Conservation (phyloP, 257 asterid genomes). For the Knoxia roxburghii region DNA sequence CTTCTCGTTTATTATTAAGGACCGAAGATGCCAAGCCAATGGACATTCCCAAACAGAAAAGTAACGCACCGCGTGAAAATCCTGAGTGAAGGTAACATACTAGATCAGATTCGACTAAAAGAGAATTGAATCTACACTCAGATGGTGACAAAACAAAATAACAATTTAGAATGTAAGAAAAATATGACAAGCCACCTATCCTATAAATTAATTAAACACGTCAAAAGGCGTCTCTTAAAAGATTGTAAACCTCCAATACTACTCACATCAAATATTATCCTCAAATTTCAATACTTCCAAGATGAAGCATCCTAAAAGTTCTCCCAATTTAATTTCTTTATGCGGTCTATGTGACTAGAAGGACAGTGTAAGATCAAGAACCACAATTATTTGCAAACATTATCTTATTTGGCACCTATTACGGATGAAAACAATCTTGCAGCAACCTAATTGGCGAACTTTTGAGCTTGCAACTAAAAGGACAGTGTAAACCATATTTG, state of each 20-base stretch:
- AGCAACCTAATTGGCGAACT: background rate
- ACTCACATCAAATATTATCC: background rate
- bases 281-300: background rate
- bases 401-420: background rate
- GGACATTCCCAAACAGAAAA: conserved; percentile 64
- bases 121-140: background rate
- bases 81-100: conserved; percentile 48
- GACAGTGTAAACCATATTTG: background rate
- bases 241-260: background rate
- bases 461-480: background rate
- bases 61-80: conserved; percentile 34
- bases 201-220: background rate
- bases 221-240: background rate
- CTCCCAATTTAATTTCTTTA: background rate
- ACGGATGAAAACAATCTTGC: background rate
- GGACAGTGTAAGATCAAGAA: background rate
- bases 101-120: conserved; percentile 6
- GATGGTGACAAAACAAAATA: background rate
- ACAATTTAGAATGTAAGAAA: background rate
- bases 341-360: background rate
- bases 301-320: background rate
- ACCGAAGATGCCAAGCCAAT: conserved; percentile 59
- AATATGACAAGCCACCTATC: background rate
- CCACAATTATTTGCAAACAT: background rate
- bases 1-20: conserved; percentile 49